These are phyloP conservation scores for Aspergillus sparsus DNA, from an alignment of 495 filamentous ascomycete species.

Conservation along the genomic window DNA sequence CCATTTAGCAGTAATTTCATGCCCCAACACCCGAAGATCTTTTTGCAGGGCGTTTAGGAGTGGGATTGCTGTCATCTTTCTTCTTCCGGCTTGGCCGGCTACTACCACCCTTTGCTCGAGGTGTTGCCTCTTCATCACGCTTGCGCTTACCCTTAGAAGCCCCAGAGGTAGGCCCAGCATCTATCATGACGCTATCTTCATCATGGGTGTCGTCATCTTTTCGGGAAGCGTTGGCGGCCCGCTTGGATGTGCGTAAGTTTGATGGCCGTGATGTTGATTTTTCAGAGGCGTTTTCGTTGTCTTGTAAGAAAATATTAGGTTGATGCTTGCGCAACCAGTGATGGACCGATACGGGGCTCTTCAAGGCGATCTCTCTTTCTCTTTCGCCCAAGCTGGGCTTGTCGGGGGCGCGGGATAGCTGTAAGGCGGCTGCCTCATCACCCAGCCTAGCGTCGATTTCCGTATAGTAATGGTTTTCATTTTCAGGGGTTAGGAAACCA, in stretches of 20 bases:
- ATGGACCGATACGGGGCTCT: constrained; percentile 83
- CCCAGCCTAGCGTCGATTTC: constrained; percentile 68
- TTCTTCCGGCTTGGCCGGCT: constrained; percentile 65
- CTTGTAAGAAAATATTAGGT: constrained; percentile 80
- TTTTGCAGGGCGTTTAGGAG: constrained; percentile 38
- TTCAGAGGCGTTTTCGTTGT: constrained; percentile 66
- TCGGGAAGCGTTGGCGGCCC: constrained; percentile 38
- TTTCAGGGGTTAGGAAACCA: constrained; percentile 70
- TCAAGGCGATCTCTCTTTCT: constrained; percentile 61
- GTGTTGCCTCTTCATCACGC: constrained; percentile 68
- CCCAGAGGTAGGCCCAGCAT: constrained; percentile 39
- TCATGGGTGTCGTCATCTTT: constrained; percentile 56
- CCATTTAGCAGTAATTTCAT: constrained; percentile 11
- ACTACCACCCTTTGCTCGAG: constrained; percentile 69
- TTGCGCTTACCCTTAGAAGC: constrained; percentile 54
- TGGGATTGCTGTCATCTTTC: constrained; percentile 49
- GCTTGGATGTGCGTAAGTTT: constrained; percentile 41
- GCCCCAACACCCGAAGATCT: constrained; percentile 30
- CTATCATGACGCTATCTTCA: constrained; percentile 50
- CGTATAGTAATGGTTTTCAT: constrained; percentile 77
- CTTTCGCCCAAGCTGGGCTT: constrained; percentile 48
- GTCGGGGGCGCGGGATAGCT: constrained; percentile 39
- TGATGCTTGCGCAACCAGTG: constrained; percentile 87
- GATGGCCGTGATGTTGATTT: constrained; percentile 54
- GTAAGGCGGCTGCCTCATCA: constrained; percentile 41